A percentile compares a stretch with the other conserved stretches of the same genome.
Evolutionary conservation across 2,329 filamentous ascomycete genomes (phyloP).

Genomic region (Lachnellula willkommii): DNA sequence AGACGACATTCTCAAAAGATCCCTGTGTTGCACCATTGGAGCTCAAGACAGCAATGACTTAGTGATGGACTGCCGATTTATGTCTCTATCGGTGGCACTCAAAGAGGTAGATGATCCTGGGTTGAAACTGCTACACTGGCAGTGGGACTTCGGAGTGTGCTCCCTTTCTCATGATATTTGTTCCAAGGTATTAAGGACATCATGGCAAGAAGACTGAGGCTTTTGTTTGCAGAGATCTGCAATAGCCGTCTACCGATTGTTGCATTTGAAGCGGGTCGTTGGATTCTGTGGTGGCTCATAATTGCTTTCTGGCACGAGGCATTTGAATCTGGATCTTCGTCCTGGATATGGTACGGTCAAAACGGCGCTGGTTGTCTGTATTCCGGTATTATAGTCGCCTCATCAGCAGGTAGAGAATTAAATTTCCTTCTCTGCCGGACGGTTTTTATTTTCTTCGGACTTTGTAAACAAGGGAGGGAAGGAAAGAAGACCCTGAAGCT

Average conservation of each 20-base stretch:
- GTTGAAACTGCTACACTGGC: neutral
- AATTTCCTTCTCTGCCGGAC: too few species aligned
- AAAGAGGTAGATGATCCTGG: neutral
- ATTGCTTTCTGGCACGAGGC: neutral
- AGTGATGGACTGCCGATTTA: neutral
- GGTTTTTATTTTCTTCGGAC: too few species aligned
- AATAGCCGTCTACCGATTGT: neutral
- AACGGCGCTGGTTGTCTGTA: neutral
- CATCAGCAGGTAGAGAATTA: neutral
- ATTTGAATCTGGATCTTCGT: neutral
- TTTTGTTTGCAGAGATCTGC: neutral
- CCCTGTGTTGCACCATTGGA: conserved; percentile 21
- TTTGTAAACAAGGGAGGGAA: too few species aligned
- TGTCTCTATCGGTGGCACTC: neutral
- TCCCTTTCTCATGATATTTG: neutral
- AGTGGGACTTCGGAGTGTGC: too few species aligned
- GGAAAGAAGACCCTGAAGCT: too few species aligned
- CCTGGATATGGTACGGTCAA: neutral
- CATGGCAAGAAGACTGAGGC: neutral
- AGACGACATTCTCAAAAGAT: conserved; percentile 26
- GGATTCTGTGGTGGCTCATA: neutral
- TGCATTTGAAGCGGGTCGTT: neutral
- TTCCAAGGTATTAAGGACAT: neutral
- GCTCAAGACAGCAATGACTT: conserved; percentile 15
- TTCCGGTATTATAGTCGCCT: neutral